A percentile compares a stretch with the other conserved stretches of the same genome.
phyloP scores from a whole-genome alignment of 305 asterid genomes.

The Solanum hybrid region DNA sequence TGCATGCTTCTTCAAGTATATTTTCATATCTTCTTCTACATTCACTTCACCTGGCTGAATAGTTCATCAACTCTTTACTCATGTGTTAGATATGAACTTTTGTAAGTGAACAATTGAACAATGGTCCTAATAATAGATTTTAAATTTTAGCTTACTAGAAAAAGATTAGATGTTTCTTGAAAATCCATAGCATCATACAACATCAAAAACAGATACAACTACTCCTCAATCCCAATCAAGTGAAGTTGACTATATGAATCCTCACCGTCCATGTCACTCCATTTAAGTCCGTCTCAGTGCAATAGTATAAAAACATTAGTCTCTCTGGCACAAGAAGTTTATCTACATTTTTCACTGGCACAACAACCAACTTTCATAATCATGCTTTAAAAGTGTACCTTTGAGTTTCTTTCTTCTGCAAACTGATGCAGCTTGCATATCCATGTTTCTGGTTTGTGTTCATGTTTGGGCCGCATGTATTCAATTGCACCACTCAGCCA shows the following conservation, averaged over 20 bases:
- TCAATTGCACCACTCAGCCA: slow-evolving; percentile 33
- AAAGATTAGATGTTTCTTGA: not conserved
- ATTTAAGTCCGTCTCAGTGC: not conserved
- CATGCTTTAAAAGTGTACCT: slow-evolving; percentile 6
- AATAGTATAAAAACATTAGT: not conserved
- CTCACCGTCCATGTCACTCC: not conserved
- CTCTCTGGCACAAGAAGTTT: not conserved
- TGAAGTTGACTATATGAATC: not conserved
- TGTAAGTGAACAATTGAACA: not conserved
- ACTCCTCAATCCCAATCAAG: not conserved
- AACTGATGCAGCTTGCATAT: slow-evolving; percentile 35
- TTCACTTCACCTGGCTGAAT: not conserved
- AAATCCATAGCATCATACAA: not conserved
- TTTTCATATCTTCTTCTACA: not conserved
- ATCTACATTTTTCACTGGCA: not conserved
- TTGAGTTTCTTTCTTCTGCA: slow-evolving; percentile 11
- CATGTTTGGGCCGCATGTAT: slow-evolving; percentile 22
- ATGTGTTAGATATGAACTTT: not conserved
- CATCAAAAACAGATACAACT: not conserved
- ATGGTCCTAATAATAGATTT: not conserved
- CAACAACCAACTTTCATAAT: not conserved
- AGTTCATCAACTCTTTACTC: not conserved
- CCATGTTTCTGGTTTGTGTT: slow-evolving; percentile 26
- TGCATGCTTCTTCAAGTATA: not conserved
- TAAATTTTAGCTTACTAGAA: not conserved